Conservation (phyloP, 495 filamentous ascomycete species). For the Barbatosphaeria neglecta region DNA sequence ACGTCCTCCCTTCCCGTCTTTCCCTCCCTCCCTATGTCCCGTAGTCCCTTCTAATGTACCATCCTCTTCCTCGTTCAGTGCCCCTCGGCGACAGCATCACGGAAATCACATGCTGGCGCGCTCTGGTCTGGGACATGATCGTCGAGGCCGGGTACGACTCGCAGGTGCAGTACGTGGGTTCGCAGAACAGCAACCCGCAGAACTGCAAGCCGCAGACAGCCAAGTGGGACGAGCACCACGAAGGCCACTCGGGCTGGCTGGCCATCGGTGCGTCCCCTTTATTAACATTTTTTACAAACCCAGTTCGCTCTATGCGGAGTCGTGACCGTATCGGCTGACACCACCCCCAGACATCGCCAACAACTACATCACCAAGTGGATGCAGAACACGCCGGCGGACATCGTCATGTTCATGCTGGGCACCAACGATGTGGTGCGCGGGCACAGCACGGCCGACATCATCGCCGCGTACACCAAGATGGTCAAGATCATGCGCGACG, state of each 20-base stretch:
- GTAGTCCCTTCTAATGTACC: neutral
- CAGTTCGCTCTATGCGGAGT: too few species aligned
- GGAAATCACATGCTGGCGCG: slow-evolving; percentile 31
- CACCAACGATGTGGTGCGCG: slow-evolving; percentile 27
- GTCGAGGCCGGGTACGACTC: slow-evolving; percentile 12
- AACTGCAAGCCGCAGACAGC: slow-evolving; percentile 15
- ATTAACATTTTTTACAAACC: too few species aligned
- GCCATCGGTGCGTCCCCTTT: too few species aligned
- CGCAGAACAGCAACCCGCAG: slow-evolving; percentile 24
- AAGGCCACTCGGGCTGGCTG: slow-evolving; percentile 31
- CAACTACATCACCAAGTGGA: slow-evolving; percentile 26
- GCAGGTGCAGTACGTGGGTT: slow-evolving; percentile 28
- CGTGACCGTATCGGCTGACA: too few species aligned
- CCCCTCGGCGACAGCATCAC: slow-evolving; percentile 30
- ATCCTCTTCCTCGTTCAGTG: slow-evolving; percentile 11
- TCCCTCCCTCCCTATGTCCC: neutral
- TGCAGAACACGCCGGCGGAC: slow-evolving; percentile 23
- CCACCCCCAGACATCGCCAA: slow-evolving; percentile 35
- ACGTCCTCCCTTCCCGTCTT: neutral
- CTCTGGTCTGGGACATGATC: slow-evolving; percentile 24
- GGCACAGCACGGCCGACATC: slow-evolving; percentile 16
- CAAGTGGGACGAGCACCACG: slow-evolving; percentile 25
- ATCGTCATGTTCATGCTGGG: slow-evolving; percentile 33
- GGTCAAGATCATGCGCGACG: slow-evolving; percentile 19
- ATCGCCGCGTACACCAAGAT: slow-evolving; percentile 27